Evolutionary conservation across 805 yeast genomes (phyloP).

Genomic region (Candida xyloterini): DNA sequence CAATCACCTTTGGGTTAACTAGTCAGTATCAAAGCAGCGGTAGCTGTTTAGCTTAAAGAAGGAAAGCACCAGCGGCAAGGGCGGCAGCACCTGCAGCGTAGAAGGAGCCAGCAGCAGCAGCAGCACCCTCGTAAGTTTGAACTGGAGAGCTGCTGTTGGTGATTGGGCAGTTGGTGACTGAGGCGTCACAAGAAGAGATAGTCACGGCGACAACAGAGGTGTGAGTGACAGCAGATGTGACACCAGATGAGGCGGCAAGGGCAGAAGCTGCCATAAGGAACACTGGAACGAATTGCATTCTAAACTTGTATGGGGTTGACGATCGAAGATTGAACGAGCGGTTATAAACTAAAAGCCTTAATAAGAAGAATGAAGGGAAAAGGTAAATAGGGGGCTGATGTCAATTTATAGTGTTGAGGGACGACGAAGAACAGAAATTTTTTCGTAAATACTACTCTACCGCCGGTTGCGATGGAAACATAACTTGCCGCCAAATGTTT

Average conservation of each 20-base stretch:
- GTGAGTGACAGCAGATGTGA: conserved; percentile 29
- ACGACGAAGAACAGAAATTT: background rate
- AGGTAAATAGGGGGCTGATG: conserved; percentile 3
- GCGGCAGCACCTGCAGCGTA: conserved; percentile 36
- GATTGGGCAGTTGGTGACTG: conserved; percentile 34
- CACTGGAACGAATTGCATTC: conserved; percentile 45
- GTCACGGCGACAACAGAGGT: conserved; percentile 37
- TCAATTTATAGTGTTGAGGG: conserved; percentile 6
- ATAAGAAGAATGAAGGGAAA: conserved; percentile 3
- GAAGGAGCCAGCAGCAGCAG: conserved; percentile 27
- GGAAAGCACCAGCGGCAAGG: conserved; percentile 30
- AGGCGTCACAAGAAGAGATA: conserved; percentile 36
- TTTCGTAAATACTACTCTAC: background rate
- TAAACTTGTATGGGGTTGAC: conserved; percentile 9
- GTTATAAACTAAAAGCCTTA: conserved; percentile 1
- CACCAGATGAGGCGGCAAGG: conserved; percentile 33
- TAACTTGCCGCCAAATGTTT: conserved; percentile 7
- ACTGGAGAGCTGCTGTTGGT: conserved; percentile 22
- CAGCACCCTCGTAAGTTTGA: conserved; percentile 36
- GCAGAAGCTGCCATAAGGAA: conserved; percentile 32
- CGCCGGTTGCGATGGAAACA: conserved; percentile 3
- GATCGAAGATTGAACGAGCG: conserved; percentile 5
- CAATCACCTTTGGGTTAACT: background rate
- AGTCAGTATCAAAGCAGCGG: background rate
- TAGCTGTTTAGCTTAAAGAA: conserved; percentile 5